A percentile compares a stretch with the other conserved stretches of the same genome.
These are phyloP conservation scores for Nissolia schottii DNA, from an alignment of 306 rosid genomes.

Conservation along the genomic window DNA sequence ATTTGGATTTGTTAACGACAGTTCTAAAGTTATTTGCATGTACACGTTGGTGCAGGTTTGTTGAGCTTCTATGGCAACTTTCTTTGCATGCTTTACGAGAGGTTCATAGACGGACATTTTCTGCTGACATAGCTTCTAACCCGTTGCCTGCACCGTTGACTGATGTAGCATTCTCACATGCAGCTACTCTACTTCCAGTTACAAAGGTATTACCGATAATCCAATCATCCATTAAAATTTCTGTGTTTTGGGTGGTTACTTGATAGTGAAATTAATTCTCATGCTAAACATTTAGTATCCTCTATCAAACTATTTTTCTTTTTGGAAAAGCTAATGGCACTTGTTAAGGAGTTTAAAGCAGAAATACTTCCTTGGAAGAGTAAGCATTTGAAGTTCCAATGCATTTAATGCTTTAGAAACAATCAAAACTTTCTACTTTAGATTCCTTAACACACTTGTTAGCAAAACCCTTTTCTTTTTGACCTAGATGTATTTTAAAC, in stretches of 20 bases:
- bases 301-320: no score
- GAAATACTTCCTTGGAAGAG: no score
- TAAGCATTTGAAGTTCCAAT: no score
- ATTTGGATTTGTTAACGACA: not conserved
- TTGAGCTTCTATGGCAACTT: conserved; percentile 98
- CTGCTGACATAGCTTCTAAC: conserved; percentile 79
- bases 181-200: conserved; percentile 96
- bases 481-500: not conserved
- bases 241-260: conserved; percentile 11
- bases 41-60: conserved; percentile 61
- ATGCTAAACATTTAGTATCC: not conserved
- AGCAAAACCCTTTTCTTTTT: not conserved
- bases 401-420: no score
- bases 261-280: not conserved
- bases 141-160: conserved; percentile 94
- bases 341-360: no score
- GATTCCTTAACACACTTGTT: no score
- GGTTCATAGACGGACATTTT: conserved; percentile 90
- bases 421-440: no score
- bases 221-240: not conserved
- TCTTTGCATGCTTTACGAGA: conserved; percentile 97
- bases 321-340: no score
- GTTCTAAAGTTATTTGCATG: conserved; percentile 10
- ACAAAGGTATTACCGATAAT: conserved; percentile 64
- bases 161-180: conserved; percentile 97